Evolutionary conservation across 495 filamentous ascomycete species (phyloP).

Genomic region (Amniculicola lignicola): DNA sequence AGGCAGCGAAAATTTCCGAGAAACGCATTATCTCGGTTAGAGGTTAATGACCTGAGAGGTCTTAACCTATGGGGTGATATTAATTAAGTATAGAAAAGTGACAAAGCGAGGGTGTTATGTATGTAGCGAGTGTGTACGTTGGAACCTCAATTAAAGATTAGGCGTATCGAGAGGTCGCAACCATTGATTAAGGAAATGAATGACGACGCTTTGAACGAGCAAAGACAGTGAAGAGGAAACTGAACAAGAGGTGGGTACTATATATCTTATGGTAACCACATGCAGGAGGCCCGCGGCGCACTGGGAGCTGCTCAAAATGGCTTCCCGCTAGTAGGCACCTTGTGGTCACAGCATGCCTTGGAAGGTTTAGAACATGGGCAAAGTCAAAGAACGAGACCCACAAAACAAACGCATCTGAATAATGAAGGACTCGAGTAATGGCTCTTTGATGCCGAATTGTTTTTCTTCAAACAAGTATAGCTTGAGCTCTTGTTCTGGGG

Average conservation of each 20-base stretch:
- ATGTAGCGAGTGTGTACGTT: slow-evolving; percentile 9
- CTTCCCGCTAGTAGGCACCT: background rate
- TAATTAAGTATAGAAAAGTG: background rate
- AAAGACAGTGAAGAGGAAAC: slow-evolving; percentile 12
- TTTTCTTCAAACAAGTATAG: too few relatives aligned
- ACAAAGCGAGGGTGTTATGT: background rate
- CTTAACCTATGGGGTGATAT: background rate
- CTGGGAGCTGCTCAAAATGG: background rate
- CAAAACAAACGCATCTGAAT: background rate
- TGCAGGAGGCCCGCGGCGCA: background rate
- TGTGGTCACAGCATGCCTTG: background rate
- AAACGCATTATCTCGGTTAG: slow-evolving; percentile 18
- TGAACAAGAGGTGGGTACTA: background rate
- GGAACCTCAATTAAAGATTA: background rate
- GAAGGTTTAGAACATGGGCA: slow-evolving; percentile 2
- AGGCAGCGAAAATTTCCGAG: slow-evolving; percentile 19
- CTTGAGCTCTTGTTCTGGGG: too few relatives aligned
- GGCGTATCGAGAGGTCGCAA: background rate
- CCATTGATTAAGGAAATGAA: slow-evolving; percentile 2
- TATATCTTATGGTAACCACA: slow-evolving; percentile 13
- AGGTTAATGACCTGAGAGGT: background rate
- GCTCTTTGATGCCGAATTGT: too few relatives aligned
- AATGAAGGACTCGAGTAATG: background rate
- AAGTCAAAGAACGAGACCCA: background rate
- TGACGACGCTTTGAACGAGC: slow-evolving; percentile 10